Conservation (phyloP, 208 protist species). For the Trypanosoma theileri region DNA sequence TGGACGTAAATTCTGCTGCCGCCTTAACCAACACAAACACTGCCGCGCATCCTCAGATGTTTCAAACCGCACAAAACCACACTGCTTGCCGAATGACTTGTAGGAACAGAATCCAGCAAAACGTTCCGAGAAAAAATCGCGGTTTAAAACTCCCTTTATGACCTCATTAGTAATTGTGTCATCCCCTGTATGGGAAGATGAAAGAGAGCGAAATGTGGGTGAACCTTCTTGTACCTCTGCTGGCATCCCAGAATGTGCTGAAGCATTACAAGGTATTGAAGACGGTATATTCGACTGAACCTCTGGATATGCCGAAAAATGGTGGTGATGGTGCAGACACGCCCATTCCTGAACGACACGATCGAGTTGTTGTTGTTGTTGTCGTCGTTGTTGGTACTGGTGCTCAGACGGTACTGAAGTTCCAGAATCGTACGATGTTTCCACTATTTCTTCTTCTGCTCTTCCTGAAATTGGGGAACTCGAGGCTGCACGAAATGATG, state of each 20-base stretch:
- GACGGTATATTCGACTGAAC: neutral
- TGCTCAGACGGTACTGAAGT: neutral
- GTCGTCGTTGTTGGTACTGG: neutral
- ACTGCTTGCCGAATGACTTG: slow-evolving; percentile 40
- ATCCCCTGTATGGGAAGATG: neutral
- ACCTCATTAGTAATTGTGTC: neutral
- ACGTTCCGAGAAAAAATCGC: slow-evolving; percentile 44
- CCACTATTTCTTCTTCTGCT: neutral
- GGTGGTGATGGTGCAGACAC: slow-evolving; percentile 20
- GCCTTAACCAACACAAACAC: slow-evolving; percentile 58
- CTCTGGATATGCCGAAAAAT: neutral
- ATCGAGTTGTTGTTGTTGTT: neutral
- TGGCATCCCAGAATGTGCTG: too few species aligned
- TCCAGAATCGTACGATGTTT: neutral
- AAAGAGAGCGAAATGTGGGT: neutral
- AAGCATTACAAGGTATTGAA: too few species aligned
- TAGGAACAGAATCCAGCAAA: slow-evolving; percentile 52
- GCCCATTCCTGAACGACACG: slow-evolving; percentile 7
- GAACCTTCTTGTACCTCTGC: too few species aligned
- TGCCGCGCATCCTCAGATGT: slow-evolving; percentile 35
- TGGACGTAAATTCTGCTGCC: slow-evolving; percentile 24
- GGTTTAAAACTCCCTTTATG: slow-evolving; percentile 22
- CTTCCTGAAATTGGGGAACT: too few species aligned
- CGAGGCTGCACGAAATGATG: neutral
- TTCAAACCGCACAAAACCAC: slow-evolving; percentile 66